phyloP scores from a whole-genome alignment of 2,329 filamentous ascomycete species.

The Xylariomycetidae sp. region DNA sequence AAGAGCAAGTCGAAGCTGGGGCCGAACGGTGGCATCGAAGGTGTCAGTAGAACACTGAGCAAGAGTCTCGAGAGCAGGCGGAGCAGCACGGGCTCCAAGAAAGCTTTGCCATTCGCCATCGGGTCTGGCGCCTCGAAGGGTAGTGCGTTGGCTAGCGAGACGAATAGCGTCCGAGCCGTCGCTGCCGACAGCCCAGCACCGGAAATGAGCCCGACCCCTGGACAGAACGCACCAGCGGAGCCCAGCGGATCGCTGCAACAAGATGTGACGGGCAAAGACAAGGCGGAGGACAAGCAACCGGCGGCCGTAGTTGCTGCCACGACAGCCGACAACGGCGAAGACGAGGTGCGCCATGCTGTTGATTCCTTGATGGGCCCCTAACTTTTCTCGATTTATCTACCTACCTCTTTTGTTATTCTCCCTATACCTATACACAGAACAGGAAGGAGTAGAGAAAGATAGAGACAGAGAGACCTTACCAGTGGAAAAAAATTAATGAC shows the following conservation, averaged over 20 bases:
- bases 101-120: constrained; percentile 56
- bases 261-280: constrained; percentile 15
- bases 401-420: too few species aligned
- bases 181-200: constrained; percentile 32
- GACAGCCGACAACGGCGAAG: constrained; percentile 16
- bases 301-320: too few species aligned
- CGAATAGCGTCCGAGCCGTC: constrained; percentile 51
- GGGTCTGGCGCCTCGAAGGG: constrained; percentile 39
- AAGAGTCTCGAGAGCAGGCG: constrained; percentile 89
- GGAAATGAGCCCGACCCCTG: constrained; percentile 29
- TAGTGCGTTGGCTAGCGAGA: constrained; percentile 52
- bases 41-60: constrained; percentile 71
- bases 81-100: constrained; percentile 81
- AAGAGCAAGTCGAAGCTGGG: constrained; percentile 39
- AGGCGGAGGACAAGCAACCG: constrained; percentile 12
- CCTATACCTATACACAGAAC: too few species aligned
- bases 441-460: too few species aligned
- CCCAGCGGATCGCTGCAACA: constrained; percentile 19
- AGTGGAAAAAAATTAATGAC: constrained; percentile 20
- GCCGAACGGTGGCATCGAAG: constrained; percentile 58
- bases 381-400: too few species aligned
- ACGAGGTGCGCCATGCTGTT: constrained; percentile 49
- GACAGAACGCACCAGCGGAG: constrained; percentile 15
- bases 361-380: constrained; percentile 49
- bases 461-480: not conserved